A percentile compares a stretch with the other conserved stretches of the same genome.
These are phyloP conservation scores for Epicoccum nigrum DNA, from an alignment of 2,329 filamentous ascomycete genomes.

Conservation along the genomic window DNA sequence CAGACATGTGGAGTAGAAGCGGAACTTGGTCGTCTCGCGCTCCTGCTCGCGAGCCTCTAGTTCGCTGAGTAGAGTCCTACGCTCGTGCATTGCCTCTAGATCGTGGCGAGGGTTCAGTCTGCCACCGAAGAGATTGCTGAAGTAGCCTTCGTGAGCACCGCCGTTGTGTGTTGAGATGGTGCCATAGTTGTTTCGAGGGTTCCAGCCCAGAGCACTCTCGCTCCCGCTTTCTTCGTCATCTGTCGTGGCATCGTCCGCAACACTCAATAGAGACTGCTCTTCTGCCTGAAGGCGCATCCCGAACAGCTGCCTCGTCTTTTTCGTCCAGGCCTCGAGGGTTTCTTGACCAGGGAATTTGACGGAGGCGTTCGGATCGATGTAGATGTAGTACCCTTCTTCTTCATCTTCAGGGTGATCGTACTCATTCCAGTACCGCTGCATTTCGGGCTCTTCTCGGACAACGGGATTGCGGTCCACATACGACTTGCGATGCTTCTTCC, in stretches of 20 bases:
- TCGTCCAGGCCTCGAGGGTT: constrained; percentile 56
- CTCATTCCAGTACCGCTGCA: constrained; percentile 76
- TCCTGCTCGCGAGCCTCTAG: constrained; percentile 40
- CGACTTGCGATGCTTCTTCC: constrained; percentile 50
- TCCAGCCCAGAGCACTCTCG: constrained; percentile 32
- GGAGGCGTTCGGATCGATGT: constrained; percentile 72
- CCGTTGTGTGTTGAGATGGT: constrained; percentile 25
- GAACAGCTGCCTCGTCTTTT: constrained; percentile 34
- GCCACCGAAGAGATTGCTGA: constrained; percentile 40
- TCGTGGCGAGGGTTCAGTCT: constrained; percentile 38
- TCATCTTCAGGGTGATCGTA: constrained; percentile 78
- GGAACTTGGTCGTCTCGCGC: constrained; percentile 44
- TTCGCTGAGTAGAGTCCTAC: constrained; percentile 54
- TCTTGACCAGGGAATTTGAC: constrained; percentile 67
- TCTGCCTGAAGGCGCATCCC: constrained; percentile 29
- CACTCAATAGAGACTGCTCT: constrained; percentile 31
- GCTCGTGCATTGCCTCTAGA: constrained; percentile 54
- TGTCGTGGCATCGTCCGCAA: constrained; percentile 53
- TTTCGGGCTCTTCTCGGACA: constrained; percentile 23
- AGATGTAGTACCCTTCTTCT: constrained; percentile 71
- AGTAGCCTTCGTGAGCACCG: constrained; percentile 31
- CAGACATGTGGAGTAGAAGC: constrained; percentile 59
- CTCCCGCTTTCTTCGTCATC: constrained; percentile 60
- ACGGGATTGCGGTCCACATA: constrained; percentile 36
- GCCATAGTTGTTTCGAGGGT: constrained; percentile 59